Conservation (phyloP, 257 asterid species). For the Ajuga chamaepitys region DNA sequence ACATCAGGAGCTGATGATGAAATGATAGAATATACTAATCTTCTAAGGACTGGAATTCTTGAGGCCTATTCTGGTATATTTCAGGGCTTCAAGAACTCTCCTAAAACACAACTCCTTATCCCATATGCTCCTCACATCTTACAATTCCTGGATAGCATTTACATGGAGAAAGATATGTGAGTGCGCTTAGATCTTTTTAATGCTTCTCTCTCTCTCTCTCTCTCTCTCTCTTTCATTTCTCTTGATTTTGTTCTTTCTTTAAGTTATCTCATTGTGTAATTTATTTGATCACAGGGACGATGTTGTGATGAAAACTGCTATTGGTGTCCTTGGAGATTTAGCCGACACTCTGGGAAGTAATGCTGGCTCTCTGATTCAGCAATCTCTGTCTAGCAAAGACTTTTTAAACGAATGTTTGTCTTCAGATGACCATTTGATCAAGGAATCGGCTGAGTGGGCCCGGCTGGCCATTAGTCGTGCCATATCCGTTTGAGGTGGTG, state of each 20-base stretch:
- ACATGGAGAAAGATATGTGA: constrained; percentile 76
- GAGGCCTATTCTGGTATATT: constrained; percentile 90
- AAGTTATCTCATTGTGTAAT: background rate
- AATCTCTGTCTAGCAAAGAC: constrained; percentile 78
- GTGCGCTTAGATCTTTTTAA: constrained; percentile 17
- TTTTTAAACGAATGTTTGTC: constrained; percentile 79
- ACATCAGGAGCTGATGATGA: constrained; percentile 68
- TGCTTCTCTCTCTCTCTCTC: too few species aligned
- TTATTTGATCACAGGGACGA: constrained; percentile 61
- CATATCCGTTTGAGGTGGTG: constrained; percentile 57
- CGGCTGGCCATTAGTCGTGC: constrained; percentile 90
- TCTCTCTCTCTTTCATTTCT: too few species aligned
- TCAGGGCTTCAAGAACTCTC: constrained; percentile 79
- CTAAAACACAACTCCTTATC: constrained; percentile 64
- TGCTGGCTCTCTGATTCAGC: constrained; percentile 79
- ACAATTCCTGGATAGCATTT: constrained; percentile 75
- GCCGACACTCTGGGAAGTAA: constrained; percentile 90
- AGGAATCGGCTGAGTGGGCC: constrained; percentile 98
- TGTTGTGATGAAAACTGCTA: constrained; percentile 88
- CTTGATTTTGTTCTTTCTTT: background rate
- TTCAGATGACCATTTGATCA: constrained; percentile 82
- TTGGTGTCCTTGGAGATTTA: constrained; percentile 83
- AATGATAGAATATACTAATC: constrained; percentile 66
- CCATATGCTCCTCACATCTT: constrained; percentile 74
- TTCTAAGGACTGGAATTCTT: constrained; percentile 63